Conservation (phyloP, 1,139 yeast genomes). For the Scheffersomyces illinoinensis region DNA sequence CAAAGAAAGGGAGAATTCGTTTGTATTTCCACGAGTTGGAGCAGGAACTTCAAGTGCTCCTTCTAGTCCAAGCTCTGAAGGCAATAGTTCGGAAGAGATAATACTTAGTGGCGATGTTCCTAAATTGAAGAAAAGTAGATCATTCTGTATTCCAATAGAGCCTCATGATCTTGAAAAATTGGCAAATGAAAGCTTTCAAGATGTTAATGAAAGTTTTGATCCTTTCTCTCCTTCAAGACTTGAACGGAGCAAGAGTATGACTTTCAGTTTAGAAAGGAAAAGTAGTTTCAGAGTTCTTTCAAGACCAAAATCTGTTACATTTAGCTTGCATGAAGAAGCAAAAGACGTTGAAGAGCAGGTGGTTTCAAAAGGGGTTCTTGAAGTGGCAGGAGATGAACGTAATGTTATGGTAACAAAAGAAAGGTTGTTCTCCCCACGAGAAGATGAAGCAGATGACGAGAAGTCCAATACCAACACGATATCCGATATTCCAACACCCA, state of each 20-base stretch:
- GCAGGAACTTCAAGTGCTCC: not conserved
- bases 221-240: not conserved
- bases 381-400: not conserved
- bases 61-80: not conserved
- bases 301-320: not conserved
- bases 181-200: not conserved
- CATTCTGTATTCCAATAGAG: not conserved
- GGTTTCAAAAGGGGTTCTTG: not conserved
- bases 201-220: not conserved
- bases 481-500: not conserved
- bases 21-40: not conserved
- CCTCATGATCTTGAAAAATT: not conserved
- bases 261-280: not conserved
- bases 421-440: not conserved
- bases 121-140: not conserved
- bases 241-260: not conserved
- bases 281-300: not conserved
- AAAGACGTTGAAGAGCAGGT: not conserved
- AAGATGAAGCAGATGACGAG: not conserved
- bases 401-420: not conserved
- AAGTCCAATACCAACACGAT: not conserved
- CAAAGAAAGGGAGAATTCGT: not conserved
- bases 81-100: not conserved
- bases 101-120: not conserved
- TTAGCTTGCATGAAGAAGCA: not conserved